These are phyloP conservation scores for Hypholoma sublateritium DNA, from an alignment of 768 basidiomycete genomes.

Conservation along the genomic window DNA sequence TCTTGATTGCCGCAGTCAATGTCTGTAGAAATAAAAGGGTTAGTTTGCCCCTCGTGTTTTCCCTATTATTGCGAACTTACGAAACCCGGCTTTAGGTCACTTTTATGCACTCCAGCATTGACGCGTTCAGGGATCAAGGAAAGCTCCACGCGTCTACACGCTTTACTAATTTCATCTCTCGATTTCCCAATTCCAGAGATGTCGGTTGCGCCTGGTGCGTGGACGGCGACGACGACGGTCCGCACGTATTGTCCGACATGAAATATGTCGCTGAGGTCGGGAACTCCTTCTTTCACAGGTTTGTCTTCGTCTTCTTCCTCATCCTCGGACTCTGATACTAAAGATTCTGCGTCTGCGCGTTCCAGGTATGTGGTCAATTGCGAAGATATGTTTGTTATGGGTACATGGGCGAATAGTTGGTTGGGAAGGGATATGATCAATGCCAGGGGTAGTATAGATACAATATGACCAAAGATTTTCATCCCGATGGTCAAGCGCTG, in stretches of 20 bases:
- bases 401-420: slow-evolving; percentile 90
- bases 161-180: slow-evolving; percentile 65
- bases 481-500: slow-evolving; percentile 82
- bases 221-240: slow-evolving; percentile 68
- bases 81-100: slow-evolving; percentile 73
- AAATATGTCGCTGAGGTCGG: slow-evolving; percentile 78
- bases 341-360: slow-evolving; percentile 52
- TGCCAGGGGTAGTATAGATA: slow-evolving; percentile 84
- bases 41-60: slow-evolving; percentile 9
- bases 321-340: slow-evolving; percentile 42
- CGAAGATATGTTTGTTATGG: slow-evolving; percentile 87
- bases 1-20: slow-evolving; percentile 73
- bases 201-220: slow-evolving; percentile 66
- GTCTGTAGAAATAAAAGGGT: slow-evolving; percentile 43
- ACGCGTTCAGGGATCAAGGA: slow-evolving; percentile 82
- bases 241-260: slow-evolving; percentile 84
- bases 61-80: slow-evolving; percentile 45
- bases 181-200: slow-evolving; percentile 55
- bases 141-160: slow-evolving; percentile 80
- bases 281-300: slow-evolving; percentile 38
- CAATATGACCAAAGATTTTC: slow-evolving; percentile 85
- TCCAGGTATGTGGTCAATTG: slow-evolving; percentile 77
- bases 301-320: slow-evolving; percentile 47
- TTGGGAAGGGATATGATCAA: slow-evolving; percentile 94
- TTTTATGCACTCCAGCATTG: slow-evolving; percentile 76